Conservation (phyloP, 345 rosid genomes). For the Euphorbia pulcherrima region DNA sequence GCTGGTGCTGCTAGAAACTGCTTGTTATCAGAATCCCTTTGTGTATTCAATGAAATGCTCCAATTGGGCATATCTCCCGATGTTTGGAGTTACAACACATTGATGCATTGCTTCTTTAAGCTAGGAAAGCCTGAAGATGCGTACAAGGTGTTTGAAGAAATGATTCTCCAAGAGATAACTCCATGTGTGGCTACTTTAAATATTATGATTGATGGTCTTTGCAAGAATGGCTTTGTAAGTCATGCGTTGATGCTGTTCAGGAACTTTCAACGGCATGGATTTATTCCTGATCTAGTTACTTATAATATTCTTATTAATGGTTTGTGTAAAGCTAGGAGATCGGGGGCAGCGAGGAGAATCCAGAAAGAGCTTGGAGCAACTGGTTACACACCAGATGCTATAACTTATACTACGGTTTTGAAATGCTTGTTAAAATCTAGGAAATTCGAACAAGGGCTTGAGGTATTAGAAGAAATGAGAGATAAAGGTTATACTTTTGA, state of each 20-base stretch:
- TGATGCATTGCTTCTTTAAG: slow-evolving; percentile 75
- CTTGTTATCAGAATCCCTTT: slow-evolving; percentile 34
- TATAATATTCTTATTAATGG: slow-evolving; percentile 75
- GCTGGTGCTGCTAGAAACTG: slow-evolving; percentile 51
- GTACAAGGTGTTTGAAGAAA: slow-evolving; percentile 42
- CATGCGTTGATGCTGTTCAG: slow-evolving; percentile 60
- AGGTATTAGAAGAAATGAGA: slow-evolving; percentile 52
- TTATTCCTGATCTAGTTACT: slow-evolving; percentile 51
- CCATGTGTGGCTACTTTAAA: slow-evolving; percentile 59
- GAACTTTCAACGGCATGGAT: slow-evolving; percentile 48
- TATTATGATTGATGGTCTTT: slow-evolving; percentile 71
- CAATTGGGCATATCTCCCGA: slow-evolving; percentile 52
- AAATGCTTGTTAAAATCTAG: slow-evolving; percentile 55
- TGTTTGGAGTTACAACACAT: slow-evolving; percentile 75
- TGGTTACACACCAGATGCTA: slow-evolving; percentile 53
- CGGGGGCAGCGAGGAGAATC: slow-evolving; percentile 48
- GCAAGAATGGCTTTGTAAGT: slow-evolving; percentile 49
- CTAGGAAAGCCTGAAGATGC: slow-evolving; percentile 63
- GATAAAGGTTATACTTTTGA: slow-evolving; percentile 66
- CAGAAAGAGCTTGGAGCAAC: slow-evolving; percentile 50
- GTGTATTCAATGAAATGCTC: slow-evolving; percentile 88
- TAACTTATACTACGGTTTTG: slow-evolving; percentile 68
- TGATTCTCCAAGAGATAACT: slow-evolving; percentile 31
- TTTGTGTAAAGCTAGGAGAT: slow-evolving; percentile 57
- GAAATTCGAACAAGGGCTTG: slow-evolving; percentile 57